These are phyloP conservation scores for Rutstroemia sp. DNA, from an alignment of 2,329 filamentous ascomycete genomes.

Conservation along the genomic window DNA sequence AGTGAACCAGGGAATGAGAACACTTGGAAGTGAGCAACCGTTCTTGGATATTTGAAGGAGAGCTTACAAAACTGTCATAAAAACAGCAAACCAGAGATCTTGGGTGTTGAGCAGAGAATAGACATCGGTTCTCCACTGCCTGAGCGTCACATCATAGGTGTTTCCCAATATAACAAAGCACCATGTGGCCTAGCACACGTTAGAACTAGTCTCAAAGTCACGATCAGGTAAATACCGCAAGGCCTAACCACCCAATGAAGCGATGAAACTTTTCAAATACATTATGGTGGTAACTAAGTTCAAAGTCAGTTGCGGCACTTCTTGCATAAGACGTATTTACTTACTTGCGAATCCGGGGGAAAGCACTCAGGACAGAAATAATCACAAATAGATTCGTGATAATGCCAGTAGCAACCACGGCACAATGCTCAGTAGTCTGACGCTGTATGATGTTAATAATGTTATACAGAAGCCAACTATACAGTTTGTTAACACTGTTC, in stretches of 20 bases:
- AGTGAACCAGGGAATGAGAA: slow-evolving; percentile 35
- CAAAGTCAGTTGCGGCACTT: slow-evolving; percentile 8
- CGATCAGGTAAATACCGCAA: slow-evolving; percentile 26
- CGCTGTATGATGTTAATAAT: slow-evolving; percentile 11
- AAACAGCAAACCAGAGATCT: no score
- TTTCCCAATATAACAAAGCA: slow-evolving; percentile 34
- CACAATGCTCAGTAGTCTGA: not conserved
- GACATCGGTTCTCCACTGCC: slow-evolving; percentile 30
- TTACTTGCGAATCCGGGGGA: slow-evolving; percentile 37
- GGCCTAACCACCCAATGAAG: slow-evolving; percentile 36
- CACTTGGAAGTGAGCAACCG: slow-evolving; percentile 33
- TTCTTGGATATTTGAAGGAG: not conserved
- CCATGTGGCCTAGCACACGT: slow-evolving; percentile 31
- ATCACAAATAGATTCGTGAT: slow-evolving; percentile 34
- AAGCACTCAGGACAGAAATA: slow-evolving; percentile 34
- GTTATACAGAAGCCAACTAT: slow-evolving; percentile 35
- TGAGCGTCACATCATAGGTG: slow-evolving; percentile 31
- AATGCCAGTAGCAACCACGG: slow-evolving; percentile 33
- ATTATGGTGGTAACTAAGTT: slow-evolving; percentile 34
- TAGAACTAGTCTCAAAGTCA: slow-evolving; percentile 3
- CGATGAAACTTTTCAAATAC: slow-evolving; percentile 36
- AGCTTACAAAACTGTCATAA: no score
- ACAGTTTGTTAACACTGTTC: slow-evolving; percentile 11
- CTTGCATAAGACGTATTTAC: slow-evolving; percentile 7
- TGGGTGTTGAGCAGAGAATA: slow-evolving; percentile 28